phyloP scores from a whole-genome alignment of 179 eudicot genomes.

The Pouteria campechiana region DNA sequence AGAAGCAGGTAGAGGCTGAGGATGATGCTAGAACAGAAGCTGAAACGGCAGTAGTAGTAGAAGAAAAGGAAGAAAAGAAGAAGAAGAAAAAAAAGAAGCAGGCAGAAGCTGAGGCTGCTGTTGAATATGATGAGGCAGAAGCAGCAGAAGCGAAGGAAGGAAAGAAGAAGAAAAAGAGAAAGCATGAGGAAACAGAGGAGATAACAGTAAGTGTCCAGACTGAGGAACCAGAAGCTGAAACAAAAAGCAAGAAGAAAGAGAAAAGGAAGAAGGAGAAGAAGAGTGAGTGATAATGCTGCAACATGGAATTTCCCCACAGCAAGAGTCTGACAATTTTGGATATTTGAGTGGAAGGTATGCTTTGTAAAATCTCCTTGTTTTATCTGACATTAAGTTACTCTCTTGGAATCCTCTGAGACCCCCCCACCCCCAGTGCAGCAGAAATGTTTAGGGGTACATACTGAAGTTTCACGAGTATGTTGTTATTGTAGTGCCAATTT shows the following conservation, averaged over 20 bases:
- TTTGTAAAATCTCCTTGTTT: no score
- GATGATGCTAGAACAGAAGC: constrained; percentile 12
- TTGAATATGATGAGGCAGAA: constrained; percentile 10
- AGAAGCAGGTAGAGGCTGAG: constrained; percentile 14
- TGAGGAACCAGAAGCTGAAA: constrained; percentile 26
- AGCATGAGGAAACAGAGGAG: constrained; percentile 16
- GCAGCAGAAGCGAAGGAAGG: constrained; percentile 20
- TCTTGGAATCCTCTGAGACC: no score
- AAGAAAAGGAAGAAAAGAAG: constrained; percentile 16
- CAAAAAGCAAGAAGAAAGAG: constrained; percentile 39
- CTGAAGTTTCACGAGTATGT: no score
- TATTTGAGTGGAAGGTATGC: no score
- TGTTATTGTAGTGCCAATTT: no score
- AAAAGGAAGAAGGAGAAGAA: constrained; percentile 57
- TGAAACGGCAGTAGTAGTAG: constrained; percentile 16
- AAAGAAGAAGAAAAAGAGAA: constrained; percentile 49
- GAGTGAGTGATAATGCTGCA: constrained; percentile 20
- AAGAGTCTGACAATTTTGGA: no score
- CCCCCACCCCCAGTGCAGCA: no score
- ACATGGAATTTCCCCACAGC: no score
- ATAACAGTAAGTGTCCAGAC: constrained; percentile 16
- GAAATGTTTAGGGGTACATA: no score
- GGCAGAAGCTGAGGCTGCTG: constrained; percentile 23
- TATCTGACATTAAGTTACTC: no score
- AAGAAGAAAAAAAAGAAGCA: constrained; percentile 71